Evolutionary conservation across 2,329 filamentous ascomycete species (phyloP), one percentile per base, ranked within the genome.

Genomic region (Teratosphaeria destructans): DNA sequence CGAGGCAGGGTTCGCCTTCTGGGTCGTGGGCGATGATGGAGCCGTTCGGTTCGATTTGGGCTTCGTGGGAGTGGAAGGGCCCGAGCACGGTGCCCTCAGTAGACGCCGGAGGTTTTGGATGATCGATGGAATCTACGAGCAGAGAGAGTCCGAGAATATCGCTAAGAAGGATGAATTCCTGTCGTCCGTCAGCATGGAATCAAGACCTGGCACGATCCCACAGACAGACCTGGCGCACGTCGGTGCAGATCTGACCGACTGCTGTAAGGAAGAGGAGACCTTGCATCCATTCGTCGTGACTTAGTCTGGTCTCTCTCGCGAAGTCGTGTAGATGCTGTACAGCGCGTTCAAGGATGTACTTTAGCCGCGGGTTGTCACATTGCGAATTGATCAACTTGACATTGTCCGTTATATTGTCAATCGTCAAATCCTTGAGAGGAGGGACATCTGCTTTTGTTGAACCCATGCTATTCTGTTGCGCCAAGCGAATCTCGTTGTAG

Each of bases 41-140:
- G 19, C 89, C 89, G 57, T 83, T 77, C 8, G 75, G 64, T 34
- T 82, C 74, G 7, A 73, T 66, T 6, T 84, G 79, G 7, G 88
- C 88, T 68, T 92, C 87, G 74, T 92, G 87, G 0, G 87, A 90
- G 77, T 93, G 88, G 78, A 92, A 93, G 43, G 89, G 89, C 0
- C 89, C 89, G 0, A 93, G 82, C 11, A 94, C 87, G 0, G 88
- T 90, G 60, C 89, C 88, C 73, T 93, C 88, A 29, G 89, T 94
- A 32, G 80, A 81, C 52, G 77, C 73, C 0, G 82, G 70, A 0
- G 87, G 88, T 71, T 90, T 93, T 29, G 89, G 89, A 75, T 93
- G 88, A 77, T 91, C 87, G 77, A 94, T 92, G 66, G 81, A 83
- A 76, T 94, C 89, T 65, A 94, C 85, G 3, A 94, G 83, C 61